Conservation (phyloP, 305 asterid species). For the Salvia sclarea region DNA sequence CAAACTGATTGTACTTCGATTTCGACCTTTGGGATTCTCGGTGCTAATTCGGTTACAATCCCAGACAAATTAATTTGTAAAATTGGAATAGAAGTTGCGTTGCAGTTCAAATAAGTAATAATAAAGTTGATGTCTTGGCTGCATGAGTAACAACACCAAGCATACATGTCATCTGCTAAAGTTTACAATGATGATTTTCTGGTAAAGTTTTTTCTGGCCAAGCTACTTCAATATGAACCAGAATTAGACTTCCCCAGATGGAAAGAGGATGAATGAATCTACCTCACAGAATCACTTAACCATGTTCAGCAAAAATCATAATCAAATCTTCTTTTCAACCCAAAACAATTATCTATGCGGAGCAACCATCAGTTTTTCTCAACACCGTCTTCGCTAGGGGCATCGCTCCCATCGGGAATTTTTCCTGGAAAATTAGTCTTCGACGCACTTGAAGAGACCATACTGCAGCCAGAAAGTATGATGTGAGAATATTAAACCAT, state of each 20-base stretch:
- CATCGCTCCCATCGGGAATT: conserved; percentile 47
- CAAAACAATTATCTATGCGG: conserved; percentile 19
- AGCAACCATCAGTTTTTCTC: conserved; percentile 30
- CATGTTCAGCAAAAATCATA: conserved; percentile 7
- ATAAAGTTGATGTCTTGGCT: not conserved
- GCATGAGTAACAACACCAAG: not conserved
- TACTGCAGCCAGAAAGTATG: conserved; percentile 37
- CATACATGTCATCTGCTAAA: not conserved
- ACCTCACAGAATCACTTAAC: conserved; percentile 14
- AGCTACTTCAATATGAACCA: conserved; percentile 1
- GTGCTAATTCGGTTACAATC: too few relatives aligned
- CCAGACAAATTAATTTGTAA: too few relatives aligned
- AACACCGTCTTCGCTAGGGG: conserved; percentile 41
- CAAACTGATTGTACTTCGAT: too few relatives aligned
- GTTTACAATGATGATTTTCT: not conserved
- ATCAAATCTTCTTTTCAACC: conserved; percentile 3
- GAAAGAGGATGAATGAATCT: conserved; percentile 7
- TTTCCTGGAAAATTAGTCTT: conserved; percentile 49
- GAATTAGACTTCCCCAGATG: not conserved
- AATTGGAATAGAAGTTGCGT: too few relatives aligned
- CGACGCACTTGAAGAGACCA: conserved; percentile 40
- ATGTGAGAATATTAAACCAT: conserved; percentile 14
- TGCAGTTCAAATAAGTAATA: too few relatives aligned
- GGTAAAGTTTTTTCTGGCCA: too few relatives aligned
- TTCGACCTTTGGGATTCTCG: too few relatives aligned